A percentile compares a stretch with the other conserved stretches of the same genome.
Evolutionary conservation across 495 filamentous ascomycete genomes (phyloP).

Genomic region (Penicillium canariense): DNA sequence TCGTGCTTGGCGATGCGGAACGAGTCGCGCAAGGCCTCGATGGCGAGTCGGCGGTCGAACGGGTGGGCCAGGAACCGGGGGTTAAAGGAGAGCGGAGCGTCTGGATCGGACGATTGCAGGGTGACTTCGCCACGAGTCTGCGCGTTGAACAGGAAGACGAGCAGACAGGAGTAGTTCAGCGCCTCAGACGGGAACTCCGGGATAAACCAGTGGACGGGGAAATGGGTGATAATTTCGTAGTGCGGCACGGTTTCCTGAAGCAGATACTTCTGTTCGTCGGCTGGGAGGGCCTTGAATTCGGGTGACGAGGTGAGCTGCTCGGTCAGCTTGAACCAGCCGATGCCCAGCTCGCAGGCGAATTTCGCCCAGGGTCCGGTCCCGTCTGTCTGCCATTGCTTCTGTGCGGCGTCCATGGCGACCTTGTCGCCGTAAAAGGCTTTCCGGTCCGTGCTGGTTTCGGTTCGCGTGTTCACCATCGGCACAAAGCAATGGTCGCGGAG

Average conservation of each 20-base stretch:
- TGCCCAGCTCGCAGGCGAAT: slow-evolving; percentile 38
- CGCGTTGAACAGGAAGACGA: slow-evolving; percentile 28
- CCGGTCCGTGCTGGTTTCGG: slow-evolving; percentile 19
- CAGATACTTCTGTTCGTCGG: slow-evolving; percentile 34
- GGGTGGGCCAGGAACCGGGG: slow-evolving; percentile 52
- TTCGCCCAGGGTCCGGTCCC: slow-evolving; percentile 45
- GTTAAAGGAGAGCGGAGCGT: slow-evolving; percentile 50
- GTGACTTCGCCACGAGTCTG: slow-evolving; percentile 47
- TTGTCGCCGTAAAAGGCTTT: slow-evolving; percentile 29
- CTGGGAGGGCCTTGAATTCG: slow-evolving; percentile 44
- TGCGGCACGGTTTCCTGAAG: slow-evolving; percentile 40
- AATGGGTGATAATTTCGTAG: slow-evolving; percentile 39
- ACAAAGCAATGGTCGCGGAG: slow-evolving; percentile 29
- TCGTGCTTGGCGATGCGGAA: slow-evolving; percentile 30
- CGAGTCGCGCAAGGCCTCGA: slow-evolving; percentile 51
- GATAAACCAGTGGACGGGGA: slow-evolving; percentile 29
- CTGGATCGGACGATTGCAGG: slow-evolving; percentile 51
- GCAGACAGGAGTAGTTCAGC: slow-evolving; percentile 20
- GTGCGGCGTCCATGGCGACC: slow-evolving; percentile 33
- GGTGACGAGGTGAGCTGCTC: slow-evolving; percentile 30
- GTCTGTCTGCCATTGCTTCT: slow-evolving; percentile 45
- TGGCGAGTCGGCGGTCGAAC: slow-evolving; percentile 52
- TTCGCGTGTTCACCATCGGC: slow-evolving; percentile 20
- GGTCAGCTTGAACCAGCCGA: slow-evolving; percentile 45
- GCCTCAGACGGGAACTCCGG: slow-evolving; percentile 25